phyloP scores from a whole-genome alignment of 805 yeast species.

The Millerago galiae region DNA sequence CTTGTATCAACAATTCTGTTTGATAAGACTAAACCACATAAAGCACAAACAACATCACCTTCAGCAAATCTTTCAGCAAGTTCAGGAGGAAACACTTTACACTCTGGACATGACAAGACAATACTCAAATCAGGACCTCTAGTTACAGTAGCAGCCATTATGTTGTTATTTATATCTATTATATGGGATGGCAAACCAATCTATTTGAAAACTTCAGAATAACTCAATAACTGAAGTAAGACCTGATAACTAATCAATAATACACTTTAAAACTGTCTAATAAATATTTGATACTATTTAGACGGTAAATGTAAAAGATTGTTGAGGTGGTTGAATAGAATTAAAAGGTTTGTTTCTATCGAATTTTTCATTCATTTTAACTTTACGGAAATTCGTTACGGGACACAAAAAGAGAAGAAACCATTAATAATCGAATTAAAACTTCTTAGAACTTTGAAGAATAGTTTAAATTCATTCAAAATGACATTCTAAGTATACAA shows the following conservation, averaged over 20 bases:
- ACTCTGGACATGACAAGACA: slow-evolving; percentile 89
- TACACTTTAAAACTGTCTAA: no score
- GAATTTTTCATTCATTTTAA: no score
- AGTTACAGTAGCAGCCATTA: slow-evolving; percentile 6
- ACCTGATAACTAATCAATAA: no score
- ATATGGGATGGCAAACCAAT: no score
- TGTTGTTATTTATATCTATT: neutral
- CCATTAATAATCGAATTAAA: neutral
- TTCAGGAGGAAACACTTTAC: slow-evolving; percentile 93
- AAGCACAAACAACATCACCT: slow-evolving; percentile 97
- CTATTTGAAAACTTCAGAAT: no score
- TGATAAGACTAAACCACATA: slow-evolving; percentile 90
- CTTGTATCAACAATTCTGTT: slow-evolving; percentile 91
- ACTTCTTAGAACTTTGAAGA: no score
- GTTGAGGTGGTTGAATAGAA: no score
- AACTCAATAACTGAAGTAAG: slow-evolving; percentile 4
- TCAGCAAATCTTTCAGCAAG: slow-evolving; percentile 91
- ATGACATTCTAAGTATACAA: no score
- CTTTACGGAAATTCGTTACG: neutral
- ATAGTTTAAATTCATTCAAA: no score
- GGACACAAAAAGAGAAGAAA: neutral
- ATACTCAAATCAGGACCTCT: slow-evolving; percentile 80
- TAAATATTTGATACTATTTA: no score
- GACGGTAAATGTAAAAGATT: no score
- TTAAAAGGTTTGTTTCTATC: no score